phyloP scores from a whole-genome alignment of 139 green algal species.

The Tetradesmus obliquus region DNA sequence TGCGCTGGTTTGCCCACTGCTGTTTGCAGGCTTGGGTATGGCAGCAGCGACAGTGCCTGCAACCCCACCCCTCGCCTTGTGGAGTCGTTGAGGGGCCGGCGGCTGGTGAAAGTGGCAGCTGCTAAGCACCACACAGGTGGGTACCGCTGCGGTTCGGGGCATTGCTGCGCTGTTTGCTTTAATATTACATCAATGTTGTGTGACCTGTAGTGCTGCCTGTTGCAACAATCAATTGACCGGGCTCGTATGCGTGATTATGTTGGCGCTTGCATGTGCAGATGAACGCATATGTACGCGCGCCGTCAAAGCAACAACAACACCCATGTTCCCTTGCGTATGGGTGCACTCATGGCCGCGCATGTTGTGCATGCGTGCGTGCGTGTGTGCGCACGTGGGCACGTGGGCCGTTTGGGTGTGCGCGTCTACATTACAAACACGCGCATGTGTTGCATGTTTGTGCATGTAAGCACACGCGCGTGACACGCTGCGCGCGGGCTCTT shows the following conservation, averaged over 20 bases:
- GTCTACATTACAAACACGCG: background rate
- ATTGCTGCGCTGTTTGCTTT: too few species aligned
- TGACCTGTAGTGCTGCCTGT: background rate
- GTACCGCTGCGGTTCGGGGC: too few species aligned
- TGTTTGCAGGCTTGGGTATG: constrained; percentile 84
- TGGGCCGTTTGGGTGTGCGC: background rate
- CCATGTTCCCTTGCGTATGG: too few species aligned
- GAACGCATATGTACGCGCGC: too few species aligned
- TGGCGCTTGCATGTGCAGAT: background rate
- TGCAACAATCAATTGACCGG: too few species aligned
- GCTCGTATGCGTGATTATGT: too few species aligned
- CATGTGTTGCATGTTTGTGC: background rate
- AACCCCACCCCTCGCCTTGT: constrained; percentile 81
- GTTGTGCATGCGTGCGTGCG: too few species aligned
- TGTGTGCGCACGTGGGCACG: too few species aligned
- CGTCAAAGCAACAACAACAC: too few species aligned
- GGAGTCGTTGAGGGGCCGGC: constrained; percentile 81
- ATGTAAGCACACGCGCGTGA: background rate
- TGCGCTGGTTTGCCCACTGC: background rate
- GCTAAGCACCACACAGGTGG: constrained; percentile 93
- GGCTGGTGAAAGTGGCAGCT: constrained; percentile 72
- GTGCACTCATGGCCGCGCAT: too few species aligned
- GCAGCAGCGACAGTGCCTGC: constrained; percentile 76
- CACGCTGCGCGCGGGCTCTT: too few species aligned
- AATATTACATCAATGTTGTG: too few species aligned